Base-by-base conservation (phyloP, 2,329 filamentous ascomycete genomes). In the Sporothrix protearum region DNA sequence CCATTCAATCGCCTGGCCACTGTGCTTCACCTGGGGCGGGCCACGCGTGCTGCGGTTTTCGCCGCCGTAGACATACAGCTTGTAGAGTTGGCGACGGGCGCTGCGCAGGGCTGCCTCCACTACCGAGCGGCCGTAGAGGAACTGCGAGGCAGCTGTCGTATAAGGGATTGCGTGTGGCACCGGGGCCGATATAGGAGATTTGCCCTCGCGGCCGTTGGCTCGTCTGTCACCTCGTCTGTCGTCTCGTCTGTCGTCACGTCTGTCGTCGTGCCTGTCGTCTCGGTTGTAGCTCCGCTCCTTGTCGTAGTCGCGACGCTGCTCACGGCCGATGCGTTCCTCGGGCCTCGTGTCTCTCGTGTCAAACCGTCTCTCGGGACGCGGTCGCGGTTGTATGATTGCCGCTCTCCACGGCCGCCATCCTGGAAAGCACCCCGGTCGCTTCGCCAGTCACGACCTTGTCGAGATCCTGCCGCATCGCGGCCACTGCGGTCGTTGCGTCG, bases 71-170 rank as follows among this genome's bases (percentile, higher is more conserved):
- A 97, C 83, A 79, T 98, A 97, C 3, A 99, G 85, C 70, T 89
- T 92, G 82, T 97, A 97, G 2, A 97, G 81, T 77, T 92, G 89
- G 71, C 96, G 89, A 45, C 88, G 85, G 12, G 84, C 84, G 63
- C 81, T 79, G 75, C 86, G 88, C 25, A 99, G 83, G 0, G 94
- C 69, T 25, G 94, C 92, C 74, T 91, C 86, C 28, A 98, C 93
- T 1, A 92, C 89, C 1, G 91, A 92, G 59, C 87, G 88, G 6
- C 96, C 96, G 78, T 97, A 98, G 1, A 99, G 84, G 76, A 97
- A 98, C 73, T 97, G 91, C 0, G 94, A 97, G 5, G 93, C 92
- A 0, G 95, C 91, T 0, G 93, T 96, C 0, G 92, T 93, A 78
- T 95, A 88, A 64, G 81, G 80, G 71, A 78, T 74, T 66, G 76